Percentiles rank a stretch among this genome's conserved stretches.
Conservation (phyloP, 352 stramenopile species). For the Globisporangium emineosum region DNA sequence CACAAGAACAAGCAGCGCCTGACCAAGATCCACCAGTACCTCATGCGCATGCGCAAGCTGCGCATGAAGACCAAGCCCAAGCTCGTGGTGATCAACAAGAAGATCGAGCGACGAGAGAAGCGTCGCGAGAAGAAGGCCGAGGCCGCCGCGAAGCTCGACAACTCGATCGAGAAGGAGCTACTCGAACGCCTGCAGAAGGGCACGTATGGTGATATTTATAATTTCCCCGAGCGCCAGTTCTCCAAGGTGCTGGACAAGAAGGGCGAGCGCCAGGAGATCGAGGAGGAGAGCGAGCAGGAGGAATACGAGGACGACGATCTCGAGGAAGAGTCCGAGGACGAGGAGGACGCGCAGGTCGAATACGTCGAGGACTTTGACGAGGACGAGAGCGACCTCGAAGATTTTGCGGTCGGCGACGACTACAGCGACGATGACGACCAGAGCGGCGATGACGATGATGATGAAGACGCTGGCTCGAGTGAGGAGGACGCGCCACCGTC, state of each 20-base stretch:
- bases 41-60: constrained; percentile 98
- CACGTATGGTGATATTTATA: constrained; percentile 99
- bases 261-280: constrained; percentile 87
- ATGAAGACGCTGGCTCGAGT: constrained; percentile 23
- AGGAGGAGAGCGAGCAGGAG: constrained; percentile 89
- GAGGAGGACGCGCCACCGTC: constrained; percentile 46
- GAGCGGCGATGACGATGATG: constrained; percentile 27
- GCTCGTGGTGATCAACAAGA: constrained; percentile 94
- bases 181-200: constrained; percentile 96
- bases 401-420: constrained; percentile 75
- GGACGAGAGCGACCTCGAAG: constrained; percentile 91
- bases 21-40: constrained; percentile 99
- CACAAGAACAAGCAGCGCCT: constrained; percentile 99
- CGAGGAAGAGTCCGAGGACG: constrained; percentile 64
- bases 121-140: constrained; percentile 97
- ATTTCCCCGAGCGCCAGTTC: constrained; percentile 95
- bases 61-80: constrained; percentile 94
- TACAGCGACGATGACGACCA: constrained; percentile 31
- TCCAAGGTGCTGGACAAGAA: constrained; percentile 81
- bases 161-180: constrained; percentile 97
- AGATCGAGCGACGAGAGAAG: constrained; percentile 94
- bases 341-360: constrained; percentile 70
- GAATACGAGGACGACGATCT: constrained; percentile 63
- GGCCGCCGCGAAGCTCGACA: constrained; percentile 92
- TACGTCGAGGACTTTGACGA: constrained; percentile 90